Evolutionary conservation across 306 rosid genomes (phyloP), one percentile per base, ranked within the genome.

Genomic region (Betula pendula): DNA sequence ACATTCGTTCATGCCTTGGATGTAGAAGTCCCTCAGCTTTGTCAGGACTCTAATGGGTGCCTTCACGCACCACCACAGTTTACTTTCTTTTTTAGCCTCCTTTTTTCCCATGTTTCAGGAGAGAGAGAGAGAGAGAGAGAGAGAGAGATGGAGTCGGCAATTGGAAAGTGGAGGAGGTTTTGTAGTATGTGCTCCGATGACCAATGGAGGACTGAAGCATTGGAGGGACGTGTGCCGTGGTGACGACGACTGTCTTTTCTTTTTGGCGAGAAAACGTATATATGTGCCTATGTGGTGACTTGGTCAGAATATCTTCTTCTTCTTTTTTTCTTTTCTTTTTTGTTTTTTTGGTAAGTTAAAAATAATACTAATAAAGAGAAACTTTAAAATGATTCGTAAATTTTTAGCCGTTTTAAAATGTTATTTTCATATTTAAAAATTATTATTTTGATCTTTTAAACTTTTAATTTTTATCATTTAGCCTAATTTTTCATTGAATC

Each of bases 21-120:
- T 35, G 77, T 92, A 92, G 16, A 85, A 75, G 84, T 92, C 87
- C 47, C 86, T 86, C 8, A 79, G 56, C 68, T 82, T 89, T 19
- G 29, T 24, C 29, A 90, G 62, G 17, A 86, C 49, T 79, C 87
- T 84, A 1, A 82, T 8, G 3, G 93, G 85, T 16, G 83, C 80
- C 80, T 86, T 89, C 70, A 89, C 63, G 82, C 73, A 77, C 77
- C 48, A 59, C 0, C 9, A 4, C 8, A 84, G 8, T 27, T 38
- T 78, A 71, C 83, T 82, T 24, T 58, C 83, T 50, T 63, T 85
- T 29, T 27, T 33, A 15, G 22, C 51, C 56, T 43, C 77, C 68
- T 73, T 59, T 48, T 76, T 81, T 15, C 6, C 70, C 87, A 77
- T 84, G 1, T 63, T 75, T 62, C 8, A 13, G 42, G 35, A 38